A percentile compares a stretch with the other conserved stretches of the same genome.
Conservation (phyloP, 2,329 filamentous ascomycete species). For the Phialemoniopsis sp. region DNA sequence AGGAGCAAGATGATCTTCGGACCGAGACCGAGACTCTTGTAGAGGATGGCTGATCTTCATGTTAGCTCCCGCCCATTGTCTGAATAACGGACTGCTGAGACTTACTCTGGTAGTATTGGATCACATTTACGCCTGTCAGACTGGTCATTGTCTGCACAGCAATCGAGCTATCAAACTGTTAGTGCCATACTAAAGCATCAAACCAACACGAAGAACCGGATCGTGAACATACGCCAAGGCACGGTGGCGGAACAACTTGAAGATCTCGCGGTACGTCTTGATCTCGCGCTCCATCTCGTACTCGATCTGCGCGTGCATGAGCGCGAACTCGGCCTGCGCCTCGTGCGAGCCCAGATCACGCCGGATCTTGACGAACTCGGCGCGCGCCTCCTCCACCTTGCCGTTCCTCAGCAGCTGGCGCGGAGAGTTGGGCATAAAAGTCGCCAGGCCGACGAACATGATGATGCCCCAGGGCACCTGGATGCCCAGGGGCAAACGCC, state of each 20-base stretch:
- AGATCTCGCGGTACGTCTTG: conserved; percentile 46
- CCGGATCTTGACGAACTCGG: conserved; percentile 41
- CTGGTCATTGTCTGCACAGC: conserved; percentile 54
- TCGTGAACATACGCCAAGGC: conserved; percentile 29
- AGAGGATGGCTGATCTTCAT: conserved; percentile 38
- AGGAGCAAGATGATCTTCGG: conserved; percentile 46
- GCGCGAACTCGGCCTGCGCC: conserved; percentile 42
- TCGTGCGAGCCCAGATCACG: conserved; percentile 37
- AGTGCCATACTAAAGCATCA: no score
- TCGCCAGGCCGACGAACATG: conserved; percentile 45
- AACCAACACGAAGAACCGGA: conserved; percentile 12
- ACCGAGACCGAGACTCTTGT: conserved; percentile 47
- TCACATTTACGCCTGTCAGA: conserved; percentile 52
- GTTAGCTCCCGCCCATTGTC: background rate
- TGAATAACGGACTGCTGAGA: background rate
- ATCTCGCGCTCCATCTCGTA: conserved; percentile 54
- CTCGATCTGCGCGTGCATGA: conserved; percentile 48
- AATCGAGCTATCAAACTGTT: conserved; percentile 32
- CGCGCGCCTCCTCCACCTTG: conserved; percentile 39
- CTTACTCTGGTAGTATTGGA: conserved; percentile 31
- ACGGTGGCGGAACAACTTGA: conserved; percentile 42
- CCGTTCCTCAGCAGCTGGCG: conserved; percentile 43
- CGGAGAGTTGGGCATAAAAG: conserved; percentile 52
- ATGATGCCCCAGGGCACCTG: conserved; percentile 52
- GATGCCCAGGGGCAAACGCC: conserved; percentile 47